Conservation (phyloP, 345 rosid genomes). For the Salix arbutifolia region DNA sequence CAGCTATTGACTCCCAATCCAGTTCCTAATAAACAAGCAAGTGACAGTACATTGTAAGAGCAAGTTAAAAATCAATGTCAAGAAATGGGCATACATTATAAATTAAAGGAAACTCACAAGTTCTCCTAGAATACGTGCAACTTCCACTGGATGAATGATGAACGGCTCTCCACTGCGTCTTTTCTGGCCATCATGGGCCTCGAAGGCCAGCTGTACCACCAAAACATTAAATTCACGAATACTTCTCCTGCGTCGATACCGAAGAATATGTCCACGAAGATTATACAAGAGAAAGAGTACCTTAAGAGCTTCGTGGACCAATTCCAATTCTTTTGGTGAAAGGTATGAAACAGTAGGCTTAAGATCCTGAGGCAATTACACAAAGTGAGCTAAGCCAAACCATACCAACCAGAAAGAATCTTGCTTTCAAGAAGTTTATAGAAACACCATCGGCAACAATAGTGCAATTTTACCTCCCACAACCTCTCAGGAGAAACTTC, state of each 20-base stretch:
- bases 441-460: neutral
- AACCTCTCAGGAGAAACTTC: slow-evolving; percentile 68
- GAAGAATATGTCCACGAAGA: neutral
- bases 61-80: slow-evolving; percentile 10
- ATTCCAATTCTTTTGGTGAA: slow-evolving; percentile 69
- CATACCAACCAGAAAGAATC: neutral
- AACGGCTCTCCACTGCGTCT: slow-evolving; percentile 98
- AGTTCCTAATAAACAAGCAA: slow-evolving; percentile 53
- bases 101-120: slow-evolving; percentile 57
- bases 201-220: slow-evolving; percentile 77
- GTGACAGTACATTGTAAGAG: slow-evolving; percentile 18
- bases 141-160: slow-evolving; percentile 97
- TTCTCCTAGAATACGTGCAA: slow-evolving; percentile 94
- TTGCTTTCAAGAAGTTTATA: neutral
- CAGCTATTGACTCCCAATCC: slow-evolving; percentile 98
- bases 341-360: slow-evolving; percentile 75
- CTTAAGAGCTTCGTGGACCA: slow-evolving; percentile 73
- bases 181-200: slow-evolving; percentile 95
- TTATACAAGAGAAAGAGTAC: slow-evolving; percentile 34
- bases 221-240: slow-evolving; percentile 26
- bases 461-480: slow-evolving; percentile 73
- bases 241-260: neutral
- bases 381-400: neutral
- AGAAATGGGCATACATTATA: slow-evolving; percentile 6
- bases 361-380: slow-evolving; percentile 41